Evolutionary conservation across 169 alveolate genomes (phyloP), one percentile per base, ranked within the genome.

Genomic region (Plasmodium ovale): DNA sequence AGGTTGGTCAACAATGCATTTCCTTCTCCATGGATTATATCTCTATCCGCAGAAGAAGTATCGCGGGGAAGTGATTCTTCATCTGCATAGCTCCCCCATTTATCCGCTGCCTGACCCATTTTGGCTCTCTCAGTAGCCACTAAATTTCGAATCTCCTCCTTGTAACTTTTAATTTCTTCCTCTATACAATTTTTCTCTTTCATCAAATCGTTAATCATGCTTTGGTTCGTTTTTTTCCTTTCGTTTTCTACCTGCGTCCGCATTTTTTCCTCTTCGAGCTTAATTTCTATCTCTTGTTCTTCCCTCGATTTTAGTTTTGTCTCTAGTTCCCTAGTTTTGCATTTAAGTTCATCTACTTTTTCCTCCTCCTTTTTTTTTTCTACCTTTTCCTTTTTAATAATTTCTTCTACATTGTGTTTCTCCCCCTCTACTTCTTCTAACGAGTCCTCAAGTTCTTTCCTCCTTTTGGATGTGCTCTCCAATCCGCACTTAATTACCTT

Each of bases 131-230:
- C 90, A 29, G 54, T 58, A 16, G 65, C 14, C 7, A 82, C 33
- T 70, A 82, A 64, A 12, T 65, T 82, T 21, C 47, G 33, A 9
- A 70, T 70, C 58, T 82, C 90, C 42, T 82, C 82, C 39, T 82
- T 68, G 56, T 82, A 82, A 25, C 58, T 82, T 0, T 21, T 35
- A 19, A 82, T 82, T 35, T 82, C 82, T 35, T 54, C 90, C 31
- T 82, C 72, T 65, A 82, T 23, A n/a, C 10, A 31, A 33, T 64
- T 67, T 68, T 65, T 27, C 47, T 65, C 82, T 44, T 82, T 82
- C 27, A 25, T 68, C 39, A 82, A 65, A 33, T 82, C 64, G 21
- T 47, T 65, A 21, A 82, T 16, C 35, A 82, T 35, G 3, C n/a
- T 49, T 58, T 82, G 49, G 39, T 54, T 67, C 19, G 42, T 16